Conservation (phyloP, 2,329 filamentous ascomycete species). For the Fusarium penzigii region DNA sequence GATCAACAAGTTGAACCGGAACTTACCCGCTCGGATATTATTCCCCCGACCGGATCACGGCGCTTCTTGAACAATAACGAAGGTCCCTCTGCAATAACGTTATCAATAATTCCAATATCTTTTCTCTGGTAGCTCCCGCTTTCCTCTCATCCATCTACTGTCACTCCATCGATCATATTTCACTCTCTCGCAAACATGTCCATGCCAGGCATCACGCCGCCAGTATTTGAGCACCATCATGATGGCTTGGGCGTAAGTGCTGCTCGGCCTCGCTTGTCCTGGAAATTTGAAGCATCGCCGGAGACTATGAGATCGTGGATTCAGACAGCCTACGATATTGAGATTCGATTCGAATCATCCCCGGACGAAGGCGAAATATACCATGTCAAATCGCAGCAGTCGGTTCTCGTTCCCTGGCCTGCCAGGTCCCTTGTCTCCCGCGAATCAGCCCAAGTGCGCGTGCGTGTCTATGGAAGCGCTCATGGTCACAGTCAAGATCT, state of each 20-base stretch:
- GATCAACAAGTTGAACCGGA: too few relatives aligned
- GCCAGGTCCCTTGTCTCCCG: neutral
- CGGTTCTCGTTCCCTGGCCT: constrained; percentile 3
- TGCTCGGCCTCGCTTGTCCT: neutral
- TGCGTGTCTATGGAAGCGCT: neutral
- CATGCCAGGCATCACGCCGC: too few relatives aligned
- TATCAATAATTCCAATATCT: too few relatives aligned
- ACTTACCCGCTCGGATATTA: too few relatives aligned
- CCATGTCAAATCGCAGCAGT: neutral
- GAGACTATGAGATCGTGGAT: neutral
- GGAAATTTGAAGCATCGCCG: neutral
- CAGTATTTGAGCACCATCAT: constrained; percentile 2
- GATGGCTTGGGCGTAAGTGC: neutral
- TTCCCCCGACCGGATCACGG: too few relatives aligned
- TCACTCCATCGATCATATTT: too few relatives aligned
- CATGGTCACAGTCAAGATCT: too few relatives aligned
- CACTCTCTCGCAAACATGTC: too few relatives aligned
- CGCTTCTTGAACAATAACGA: too few relatives aligned
- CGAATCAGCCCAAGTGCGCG: neutral
- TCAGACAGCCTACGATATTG: constrained; percentile 3
- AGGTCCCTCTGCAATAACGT: too few relatives aligned
- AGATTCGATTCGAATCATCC: neutral
- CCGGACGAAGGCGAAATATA: neutral
- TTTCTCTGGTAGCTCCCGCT: too few relatives aligned
- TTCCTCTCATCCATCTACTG: too few relatives aligned